Base-by-base conservation (phyloP, 805 yeast genomes). In the Saccharomycopsis vini region DNA sequence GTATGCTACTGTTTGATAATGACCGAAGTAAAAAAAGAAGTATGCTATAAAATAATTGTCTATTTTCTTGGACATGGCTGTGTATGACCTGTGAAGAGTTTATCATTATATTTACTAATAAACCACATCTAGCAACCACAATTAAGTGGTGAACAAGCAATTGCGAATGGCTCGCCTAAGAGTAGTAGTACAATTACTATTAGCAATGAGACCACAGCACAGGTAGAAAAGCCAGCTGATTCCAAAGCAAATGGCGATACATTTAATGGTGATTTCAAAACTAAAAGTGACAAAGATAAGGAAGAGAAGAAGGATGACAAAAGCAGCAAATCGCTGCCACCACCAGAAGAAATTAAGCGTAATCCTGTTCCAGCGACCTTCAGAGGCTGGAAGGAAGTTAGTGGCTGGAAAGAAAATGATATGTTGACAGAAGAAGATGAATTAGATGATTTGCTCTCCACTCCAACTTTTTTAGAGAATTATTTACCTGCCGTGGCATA, bases 381-480 rank as follows among this genome's bases (percentile, higher is more conserved):
- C 56, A 75, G 85, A 40, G 97, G 97, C 28, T 90, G 97, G 97
- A 85, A 81, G 59, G 95, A 89, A 61, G 88, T 85, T 42, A 90
- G 92, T 7, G 84, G 87, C 16, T 90, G 87, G 81, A 84, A 79
- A 56, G 77, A 77, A 46, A 71, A 73, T 34, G 89, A 82, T 59
- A 64, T 66, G 1, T 65, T 85, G 52, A 77, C 75, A 6, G 61
- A 62, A 10, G 84, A 81, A 30, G 95, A 86, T 58, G 84, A 80
- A 54, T 66, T 79, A 44, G 70, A 74, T 50, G 95, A 88, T 60
- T 66, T 88, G 53, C 62, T 78, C 46, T 71, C 80, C 20, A 72
- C 75, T 20, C 78, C 87, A 18, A 85, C 97, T 0, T 56, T 83
- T 29, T 66, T 89, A 46, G 96, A 88, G 56, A 71, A 75, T 46